phyloP scores from a whole-genome alignment of 176 grass and related monocot genomes.

The Triticum timopheevii region DNA sequence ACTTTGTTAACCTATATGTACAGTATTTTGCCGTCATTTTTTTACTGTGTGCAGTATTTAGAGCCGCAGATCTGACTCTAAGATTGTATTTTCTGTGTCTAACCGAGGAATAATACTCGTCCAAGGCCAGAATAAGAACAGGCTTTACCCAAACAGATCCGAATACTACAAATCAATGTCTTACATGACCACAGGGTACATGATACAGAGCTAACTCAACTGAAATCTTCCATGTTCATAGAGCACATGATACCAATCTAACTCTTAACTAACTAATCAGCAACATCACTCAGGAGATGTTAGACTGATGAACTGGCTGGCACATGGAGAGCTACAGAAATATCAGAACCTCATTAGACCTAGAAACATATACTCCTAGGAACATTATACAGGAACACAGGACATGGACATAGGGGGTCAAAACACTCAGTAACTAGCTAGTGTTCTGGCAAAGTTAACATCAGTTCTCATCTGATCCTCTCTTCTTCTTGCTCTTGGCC shows the following conservation, averaged over 20 bases:
- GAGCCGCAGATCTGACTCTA: too few relatives aligned
- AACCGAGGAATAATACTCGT: too few relatives aligned
- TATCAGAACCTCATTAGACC: not conserved
- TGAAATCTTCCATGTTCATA: not conserved
- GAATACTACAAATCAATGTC: not conserved
- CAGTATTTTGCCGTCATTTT: too few relatives aligned
- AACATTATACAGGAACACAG: not conserved
- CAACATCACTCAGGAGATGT: not conserved
- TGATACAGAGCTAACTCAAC: not conserved
- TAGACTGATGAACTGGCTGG: not conserved
- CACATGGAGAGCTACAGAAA: not conserved
- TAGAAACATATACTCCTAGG: not conserved
- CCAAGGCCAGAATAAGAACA: too few relatives aligned
- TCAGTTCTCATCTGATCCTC: constrained; percentile 9
- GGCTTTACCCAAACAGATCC: not conserved
- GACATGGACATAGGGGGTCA: not conserved
- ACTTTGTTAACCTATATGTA: too few relatives aligned
- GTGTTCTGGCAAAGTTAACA: not conserved
- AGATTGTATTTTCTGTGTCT: too few relatives aligned
- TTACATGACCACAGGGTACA: not conserved
- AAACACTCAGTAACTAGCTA: constrained; percentile 18
- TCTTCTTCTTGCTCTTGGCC: constrained; percentile 79
- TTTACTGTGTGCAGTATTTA: too few relatives aligned
- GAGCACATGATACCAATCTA: not conserved
- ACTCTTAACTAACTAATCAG: not conserved